Conservation (phyloP, 306 rosid species). For the Inga laurina region DNA sequence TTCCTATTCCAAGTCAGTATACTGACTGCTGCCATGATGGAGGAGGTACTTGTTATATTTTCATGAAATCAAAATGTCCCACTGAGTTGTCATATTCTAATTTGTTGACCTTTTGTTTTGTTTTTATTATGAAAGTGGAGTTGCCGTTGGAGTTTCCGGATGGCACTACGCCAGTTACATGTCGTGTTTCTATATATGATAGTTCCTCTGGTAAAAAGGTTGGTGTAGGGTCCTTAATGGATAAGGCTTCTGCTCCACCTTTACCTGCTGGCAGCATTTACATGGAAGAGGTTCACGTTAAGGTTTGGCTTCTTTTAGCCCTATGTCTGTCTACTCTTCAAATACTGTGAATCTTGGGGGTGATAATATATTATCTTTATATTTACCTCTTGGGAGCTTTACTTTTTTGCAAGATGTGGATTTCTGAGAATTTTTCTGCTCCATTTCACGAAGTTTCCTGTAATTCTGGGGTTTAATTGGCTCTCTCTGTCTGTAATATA, state of each 20-base stretch:
- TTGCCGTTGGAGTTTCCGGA: slow-evolving; percentile 98
- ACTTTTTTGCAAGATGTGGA: slow-evolving; percentile 3
- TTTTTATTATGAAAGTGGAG: slow-evolving; percentile 55
- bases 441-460: slow-evolving; percentile 1
- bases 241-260: slow-evolving; percentile 93
- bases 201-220: slow-evolving; percentile 86
- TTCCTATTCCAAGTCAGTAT: slow-evolving; percentile 96
- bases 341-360: background rate
- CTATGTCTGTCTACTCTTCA: slow-evolving; percentile 26
- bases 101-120: slow-evolving; percentile 11
- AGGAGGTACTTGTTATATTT: slow-evolving; percentile 61
- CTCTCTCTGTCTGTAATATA: slow-evolving; percentile 40
- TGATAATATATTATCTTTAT: background rate
- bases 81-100: slow-evolving; percentile 29
- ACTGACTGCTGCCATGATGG: slow-evolving; percentile 81
- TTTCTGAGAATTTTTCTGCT: slow-evolving; percentile 21
- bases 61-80: slow-evolving; percentile 19
- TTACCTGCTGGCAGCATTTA: slow-evolving; percentile 80
- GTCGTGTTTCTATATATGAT: slow-evolving; percentile 93
- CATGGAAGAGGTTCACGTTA: slow-evolving; percentile 98
- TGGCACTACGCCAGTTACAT: slow-evolving; percentile 97
- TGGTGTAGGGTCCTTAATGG: slow-evolving; percentile 92
- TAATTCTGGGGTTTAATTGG: slow-evolving; percentile 27
- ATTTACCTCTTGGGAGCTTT: background rate
- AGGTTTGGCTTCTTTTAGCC: slow-evolving; percentile 58